Evolutionary conservation across 176 grass and related monocot genomes (phyloP), one percentile per base, ranked within the genome.

Genomic region (Miscanthus lutarioriparius): DNA sequence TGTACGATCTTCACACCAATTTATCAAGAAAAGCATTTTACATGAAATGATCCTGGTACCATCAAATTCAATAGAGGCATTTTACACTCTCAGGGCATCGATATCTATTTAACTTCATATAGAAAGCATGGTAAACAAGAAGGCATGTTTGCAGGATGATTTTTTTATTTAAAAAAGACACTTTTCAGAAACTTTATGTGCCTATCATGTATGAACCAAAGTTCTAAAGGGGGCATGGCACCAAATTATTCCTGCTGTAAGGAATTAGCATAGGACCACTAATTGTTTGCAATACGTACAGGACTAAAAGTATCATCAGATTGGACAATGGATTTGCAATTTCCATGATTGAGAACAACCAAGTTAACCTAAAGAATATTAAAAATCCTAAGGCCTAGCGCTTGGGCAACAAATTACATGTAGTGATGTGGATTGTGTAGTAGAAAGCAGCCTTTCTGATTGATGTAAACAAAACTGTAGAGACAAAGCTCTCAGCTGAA

Each of bases 1-100:
- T 40, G 23, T 17, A 53, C 1, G 1, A 5, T 39, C 10, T 38
- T 72, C 8, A 38, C 22, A 2, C 40, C 8, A 7, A 8, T 49
- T 62, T 74, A 16, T 80, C 43, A 76, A 77, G 64, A 39, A 74
- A 66, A 66, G 51, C 17, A 33, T 54, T 81, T 66, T 45, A 62
- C 4, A 11, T 33, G 56, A 44, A 67, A 39, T 7, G 1, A 20
- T 4, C 43, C 11, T 25, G 25, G 32, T 23, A 39, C 44, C 0
- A 49, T 39, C 8, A 48, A 79, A 72, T 49, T 69, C 25, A 8
- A 56, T 6, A 49, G 47, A 49, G 16, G 16, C 19, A 56, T 56
- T 56, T 22, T 22, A 56, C 51, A 56, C 2, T 22, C 0, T 56
- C 19, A 22, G 22, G 5, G 6, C 7, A 56, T 22, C 19, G 12